Conservation (phyloP, 257 asterid species). For the Asclepias syriaca region DNA sequence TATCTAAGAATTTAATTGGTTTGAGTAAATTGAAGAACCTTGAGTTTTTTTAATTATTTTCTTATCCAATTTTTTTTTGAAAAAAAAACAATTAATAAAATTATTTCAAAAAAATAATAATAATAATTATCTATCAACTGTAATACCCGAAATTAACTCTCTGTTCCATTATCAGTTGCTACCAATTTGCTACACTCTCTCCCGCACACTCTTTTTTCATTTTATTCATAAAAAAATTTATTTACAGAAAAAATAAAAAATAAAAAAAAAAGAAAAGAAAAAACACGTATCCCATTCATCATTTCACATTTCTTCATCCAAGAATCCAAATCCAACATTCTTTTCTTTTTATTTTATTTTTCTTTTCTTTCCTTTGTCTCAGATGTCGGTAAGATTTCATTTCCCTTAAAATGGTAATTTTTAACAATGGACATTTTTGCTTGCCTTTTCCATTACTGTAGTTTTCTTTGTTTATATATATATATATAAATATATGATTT, state of each 20-base stretch:
- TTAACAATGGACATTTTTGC: too few species aligned
- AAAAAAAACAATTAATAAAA: too few species aligned
- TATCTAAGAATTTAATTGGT: too few species aligned
- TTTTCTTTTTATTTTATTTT: background rate
- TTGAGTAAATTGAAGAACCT: too few species aligned
- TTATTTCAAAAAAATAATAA: too few species aligned
- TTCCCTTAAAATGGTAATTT: background rate
- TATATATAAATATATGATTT: too few species aligned
- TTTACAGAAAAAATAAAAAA: background rate
- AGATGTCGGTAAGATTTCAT: slow-evolving; percentile 8
- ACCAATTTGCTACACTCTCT: background rate
- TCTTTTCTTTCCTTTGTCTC: background rate
- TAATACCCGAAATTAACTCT: background rate
- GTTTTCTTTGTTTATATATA: background rate
- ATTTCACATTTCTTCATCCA: background rate
- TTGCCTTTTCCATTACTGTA: background rate
- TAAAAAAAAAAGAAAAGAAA: background rate
- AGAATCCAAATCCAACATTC: background rate
- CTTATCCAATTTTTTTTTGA: too few species aligned
- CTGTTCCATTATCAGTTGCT: background rate
- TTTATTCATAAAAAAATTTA: background rate
- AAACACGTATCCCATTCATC: background rate
- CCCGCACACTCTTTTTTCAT: background rate
- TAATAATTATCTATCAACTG: background rate
- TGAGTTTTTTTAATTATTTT: too few species aligned